Evolutionary conservation across 2,329 filamentous ascomycete genomes (phyloP), one percentile per base, ranked within the genome.

Genomic region (Ilyonectria mors-panacis): DNA sequence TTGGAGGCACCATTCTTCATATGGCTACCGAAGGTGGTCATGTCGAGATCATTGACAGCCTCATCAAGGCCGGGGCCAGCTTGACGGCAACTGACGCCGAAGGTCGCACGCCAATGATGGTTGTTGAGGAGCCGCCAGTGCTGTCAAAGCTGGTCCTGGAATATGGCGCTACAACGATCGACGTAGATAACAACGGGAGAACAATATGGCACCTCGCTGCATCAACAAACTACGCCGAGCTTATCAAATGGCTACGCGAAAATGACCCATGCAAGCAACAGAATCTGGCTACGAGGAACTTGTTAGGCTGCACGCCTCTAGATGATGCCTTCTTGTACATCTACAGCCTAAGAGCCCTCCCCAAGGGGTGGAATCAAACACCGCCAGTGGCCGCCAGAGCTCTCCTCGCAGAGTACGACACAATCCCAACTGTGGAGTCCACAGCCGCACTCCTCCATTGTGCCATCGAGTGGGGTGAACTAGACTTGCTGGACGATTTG

Each of bases 181-280:
- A 76, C 3, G 67, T 64, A 2, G 81, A 83, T 51, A 56, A 73
- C 0, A 62, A 73, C 2, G 79, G 78, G 0, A 76, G 77, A 30
- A 83, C 76, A 30, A 76, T 83, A 12, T 83, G 81, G 81, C 81
- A 83, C 61, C 75, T 78, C 12, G 76, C 75, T 2, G 81, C 80
- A 1, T 76, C 77, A 8, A 79, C 78, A 2, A 76, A 77, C 21
- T 80, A 81, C 39, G 44, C 63, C 2, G 33, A 28, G 0, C 60
- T 81, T 5, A 68, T 82, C 21, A 62, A 72, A 13, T 80, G 75
- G 70, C 75, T 84, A 1, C 66, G 71, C 42, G 53, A 68, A 2
- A 63, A 78, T 9, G 81, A 83, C 55, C 71, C 78, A 4, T 45
- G 56, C 21, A 77, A 69, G 30, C 45, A 69, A 2, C 48, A 70